phyloP scores from a whole-genome alignment of 2,329 filamentous ascomycete genomes.

The Ophiostoma sp. region DNA sequence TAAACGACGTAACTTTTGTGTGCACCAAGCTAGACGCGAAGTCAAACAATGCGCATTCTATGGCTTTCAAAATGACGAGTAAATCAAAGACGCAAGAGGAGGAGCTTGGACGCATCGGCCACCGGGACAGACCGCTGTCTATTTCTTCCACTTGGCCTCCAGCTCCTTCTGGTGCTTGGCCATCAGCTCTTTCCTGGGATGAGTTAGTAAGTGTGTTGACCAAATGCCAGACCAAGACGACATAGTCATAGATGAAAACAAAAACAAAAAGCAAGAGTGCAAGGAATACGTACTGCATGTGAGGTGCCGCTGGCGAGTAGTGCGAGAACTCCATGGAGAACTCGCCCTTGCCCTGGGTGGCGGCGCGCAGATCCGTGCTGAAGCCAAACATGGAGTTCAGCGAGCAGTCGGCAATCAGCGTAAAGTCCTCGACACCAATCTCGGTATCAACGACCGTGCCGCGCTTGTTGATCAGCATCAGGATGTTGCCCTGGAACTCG shows the following conservation, averaged over 20 bases:
- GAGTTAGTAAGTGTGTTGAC: constrained; percentile 28
- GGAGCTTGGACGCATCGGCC: too few species aligned
- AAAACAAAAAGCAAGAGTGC: too few species aligned
- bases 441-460: constrained; percentile 94
- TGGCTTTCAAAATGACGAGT: too few species aligned
- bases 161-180: constrained; percentile 56
- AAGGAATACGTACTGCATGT: constrained; percentile 55
- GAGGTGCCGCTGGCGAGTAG: constrained; percentile 78
- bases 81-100: too few species aligned
- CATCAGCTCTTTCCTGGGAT: constrained; percentile 45
- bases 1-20: constrained; percentile 3
- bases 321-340: constrained; percentile 99
- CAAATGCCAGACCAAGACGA: constrained; percentile 43
- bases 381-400: constrained; percentile 98
- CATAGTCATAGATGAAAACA: constrained; percentile 29
- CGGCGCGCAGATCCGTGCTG: constrained; percentile 80
- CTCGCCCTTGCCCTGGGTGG: constrained; percentile 96
- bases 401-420: constrained; percentile 83
- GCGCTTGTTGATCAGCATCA: constrained; percentile 93
- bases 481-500: constrained; percentile 95
- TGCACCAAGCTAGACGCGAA: neutral
- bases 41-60: neutral
- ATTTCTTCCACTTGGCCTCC: constrained; percentile 52
- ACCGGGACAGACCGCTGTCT: constrained; percentile 24
- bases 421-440: constrained; percentile 89